phyloP scores from a whole-genome alignment of 129 eudicot genomes.

The Helianthus tuberosus region DNA sequence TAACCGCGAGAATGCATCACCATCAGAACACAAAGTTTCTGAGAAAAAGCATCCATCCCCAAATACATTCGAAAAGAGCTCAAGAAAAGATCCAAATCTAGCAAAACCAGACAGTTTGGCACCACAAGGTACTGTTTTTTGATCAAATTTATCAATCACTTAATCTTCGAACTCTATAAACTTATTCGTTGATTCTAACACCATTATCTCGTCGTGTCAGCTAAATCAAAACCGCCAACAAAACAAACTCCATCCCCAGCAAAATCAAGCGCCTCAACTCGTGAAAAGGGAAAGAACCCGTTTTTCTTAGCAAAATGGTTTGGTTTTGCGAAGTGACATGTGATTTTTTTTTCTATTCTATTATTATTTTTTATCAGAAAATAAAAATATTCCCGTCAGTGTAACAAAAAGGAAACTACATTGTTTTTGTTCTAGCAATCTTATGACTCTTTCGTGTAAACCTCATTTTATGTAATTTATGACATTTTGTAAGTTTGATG shows the following conservation, averaged over 20 bases:
- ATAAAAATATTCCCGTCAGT: neutral
- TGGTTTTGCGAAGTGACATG: conserved; percentile 69
- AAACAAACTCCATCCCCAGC: conserved; percentile 47
- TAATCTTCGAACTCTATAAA: neutral
- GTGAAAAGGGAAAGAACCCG: conserved; percentile 59
- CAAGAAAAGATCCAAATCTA: conserved; percentile 40
- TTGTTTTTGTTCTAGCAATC: conserved; percentile 10
- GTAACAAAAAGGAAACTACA: neutral
- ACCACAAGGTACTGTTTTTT: conserved; percentile 46
- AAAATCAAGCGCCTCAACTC: conserved; percentile 46
- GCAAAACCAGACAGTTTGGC: conserved; percentile 30
- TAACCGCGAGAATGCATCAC: conserved; percentile 28
- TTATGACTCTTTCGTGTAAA: neutral
- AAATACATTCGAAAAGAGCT: conserved; percentile 31
- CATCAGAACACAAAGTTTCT: conserved; percentile 6
- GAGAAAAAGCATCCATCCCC: conserved; percentile 40
- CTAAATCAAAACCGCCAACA: conserved; percentile 52
- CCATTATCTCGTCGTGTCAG: conserved; percentile 34
- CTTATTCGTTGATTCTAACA: neutral
- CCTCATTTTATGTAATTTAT: neutral
- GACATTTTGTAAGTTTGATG: neutral
- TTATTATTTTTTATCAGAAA: conserved; percentile 31
- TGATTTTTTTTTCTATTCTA: conserved; percentile 27
- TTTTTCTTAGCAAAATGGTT: conserved; percentile 74
- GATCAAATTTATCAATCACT: neutral